A percentile compares a stretch with the other conserved stretches of the same genome.
Conservation (phyloP, 495 filamentous ascomycete species). For the Talaromyces borbonicus region DNA sequence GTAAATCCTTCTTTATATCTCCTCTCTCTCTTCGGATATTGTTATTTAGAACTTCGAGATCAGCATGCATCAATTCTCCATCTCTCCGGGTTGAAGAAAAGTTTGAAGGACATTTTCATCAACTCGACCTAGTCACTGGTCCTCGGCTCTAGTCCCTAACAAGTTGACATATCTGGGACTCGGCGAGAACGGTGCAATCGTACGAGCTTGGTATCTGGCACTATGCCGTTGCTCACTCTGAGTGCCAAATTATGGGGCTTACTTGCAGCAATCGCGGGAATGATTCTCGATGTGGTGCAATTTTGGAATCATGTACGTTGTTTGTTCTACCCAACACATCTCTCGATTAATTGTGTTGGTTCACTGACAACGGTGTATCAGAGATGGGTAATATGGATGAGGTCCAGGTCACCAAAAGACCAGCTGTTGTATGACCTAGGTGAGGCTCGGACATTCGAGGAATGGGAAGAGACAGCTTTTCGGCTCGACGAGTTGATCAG, state of each 20-base stretch:
- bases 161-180: too few relatives aligned
- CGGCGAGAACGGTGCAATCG: too few relatives aligned
- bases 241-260: conserved; percentile 21
- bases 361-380: not conserved
- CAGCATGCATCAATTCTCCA: too few relatives aligned
- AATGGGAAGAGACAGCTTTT: conserved; percentile 74
- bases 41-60: too few relatives aligned
- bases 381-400: conserved; percentile 24
- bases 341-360: not conserved
- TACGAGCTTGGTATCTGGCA: not conserved
- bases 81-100: too few relatives aligned
- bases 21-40: too few relatives aligned
- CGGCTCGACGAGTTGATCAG: conserved; percentile 69
- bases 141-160: too few relatives aligned
- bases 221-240: conserved; percentile 15
- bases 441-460: conserved; percentile 60
- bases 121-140: too few relatives aligned
- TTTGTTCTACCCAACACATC: too few relatives aligned
- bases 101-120: too few relatives aligned
- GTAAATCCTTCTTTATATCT: too few relatives aligned
- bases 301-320: conserved; percentile 54
- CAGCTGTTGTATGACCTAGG: conserved; percentile 34
- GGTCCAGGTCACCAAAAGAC: conserved; percentile 26
- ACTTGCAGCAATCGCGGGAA: conserved; percentile 38
- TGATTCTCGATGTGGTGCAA: conserved; percentile 50